Evolutionary conservation across 257 asterid species (phyloP).

Genomic region (Eucommia ulmoides): DNA sequence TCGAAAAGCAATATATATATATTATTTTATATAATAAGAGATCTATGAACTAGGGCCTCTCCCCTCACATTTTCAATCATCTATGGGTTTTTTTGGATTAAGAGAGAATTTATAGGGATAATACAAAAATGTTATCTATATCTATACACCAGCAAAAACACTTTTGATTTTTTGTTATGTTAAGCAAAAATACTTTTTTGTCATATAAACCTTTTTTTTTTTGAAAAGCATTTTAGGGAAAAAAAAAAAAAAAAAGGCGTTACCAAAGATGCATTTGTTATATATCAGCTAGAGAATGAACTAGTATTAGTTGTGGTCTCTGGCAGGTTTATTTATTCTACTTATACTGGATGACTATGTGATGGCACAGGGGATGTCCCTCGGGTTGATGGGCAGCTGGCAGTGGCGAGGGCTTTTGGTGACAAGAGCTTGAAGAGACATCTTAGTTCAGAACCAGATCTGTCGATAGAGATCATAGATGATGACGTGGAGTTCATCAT

Average conservation of each 20-base stretch:
- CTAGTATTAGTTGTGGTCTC: neutral
- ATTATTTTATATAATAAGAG: too few relatives aligned
- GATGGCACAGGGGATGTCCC: conserved; percentile 67
- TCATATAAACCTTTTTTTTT: too few relatives aligned
- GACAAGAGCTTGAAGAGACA: conserved; percentile 84
- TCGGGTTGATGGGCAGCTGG: conserved; percentile 89
- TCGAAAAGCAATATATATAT: too few relatives aligned
- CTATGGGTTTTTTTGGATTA: too few relatives aligned
- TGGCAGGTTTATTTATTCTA: neutral
- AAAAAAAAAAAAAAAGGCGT: neutral
- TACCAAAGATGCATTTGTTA: neutral
- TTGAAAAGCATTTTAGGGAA: too few relatives aligned
- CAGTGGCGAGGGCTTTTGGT: conserved; percentile 94
- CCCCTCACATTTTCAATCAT: too few relatives aligned
- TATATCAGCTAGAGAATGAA: neutral
- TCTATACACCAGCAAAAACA: too few relatives aligned
- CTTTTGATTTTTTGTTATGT: too few relatives aligned
- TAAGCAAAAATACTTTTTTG: too few relatives aligned
- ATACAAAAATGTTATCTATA: too few relatives aligned
- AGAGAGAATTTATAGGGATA: too few relatives aligned
- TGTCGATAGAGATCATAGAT: conserved; percentile 36
- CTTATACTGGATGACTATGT: neutral
- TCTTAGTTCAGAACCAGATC: conserved; percentile 83
- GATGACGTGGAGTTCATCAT: conserved; percentile 59
- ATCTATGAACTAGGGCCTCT: too few relatives aligned